Conservation (phyloP, 768 basidiomycete species). For the Mycena sanguinolenta region DNA sequence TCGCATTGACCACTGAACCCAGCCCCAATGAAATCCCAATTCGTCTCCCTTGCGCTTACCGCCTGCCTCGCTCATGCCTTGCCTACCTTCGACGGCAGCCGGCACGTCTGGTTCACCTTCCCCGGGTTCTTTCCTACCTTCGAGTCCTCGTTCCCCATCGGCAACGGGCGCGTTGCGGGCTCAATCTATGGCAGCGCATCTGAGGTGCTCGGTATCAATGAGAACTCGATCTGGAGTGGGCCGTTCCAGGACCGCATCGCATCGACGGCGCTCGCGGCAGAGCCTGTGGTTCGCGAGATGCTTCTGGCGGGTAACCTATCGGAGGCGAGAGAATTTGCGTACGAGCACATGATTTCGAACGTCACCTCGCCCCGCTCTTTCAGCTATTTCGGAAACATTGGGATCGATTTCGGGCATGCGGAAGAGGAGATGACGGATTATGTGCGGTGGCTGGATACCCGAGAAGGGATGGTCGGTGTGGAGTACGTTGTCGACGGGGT, state of each 20-base stretch:
- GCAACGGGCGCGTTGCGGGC: slow-evolving; percentile 22
- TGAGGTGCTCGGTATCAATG: slow-evolving; percentile 25
- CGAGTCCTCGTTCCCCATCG: slow-evolving; percentile 19
- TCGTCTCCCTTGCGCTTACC: slow-evolving; percentile 4
- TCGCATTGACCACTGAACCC: background rate
- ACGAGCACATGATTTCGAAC: slow-evolving; percentile 22
- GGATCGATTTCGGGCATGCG: slow-evolving; percentile 20
- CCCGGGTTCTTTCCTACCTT: slow-evolving; percentile 21
- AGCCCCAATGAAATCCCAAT: slow-evolving; percentile 10
- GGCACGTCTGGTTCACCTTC: slow-evolving; percentile 24
- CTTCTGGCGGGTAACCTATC: slow-evolving; percentile 20
- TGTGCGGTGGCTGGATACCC: slow-evolving; percentile 25
- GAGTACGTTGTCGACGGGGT: slow-evolving; percentile 16
- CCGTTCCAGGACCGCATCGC: slow-evolving; percentile 24
- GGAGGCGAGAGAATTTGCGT: slow-evolving; percentile 19
- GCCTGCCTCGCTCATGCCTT: slow-evolving; percentile 7
- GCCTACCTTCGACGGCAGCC: slow-evolving; percentile 18
- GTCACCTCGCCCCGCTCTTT: slow-evolving; percentile 17
- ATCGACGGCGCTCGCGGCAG: slow-evolving; percentile 10
- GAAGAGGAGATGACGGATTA: slow-evolving; percentile 12
- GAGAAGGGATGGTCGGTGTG: slow-evolving; percentile 17
- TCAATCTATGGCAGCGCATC: slow-evolving; percentile 24
- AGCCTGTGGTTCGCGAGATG: slow-evolving; percentile 21
- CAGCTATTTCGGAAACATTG: slow-evolving; percentile 23
- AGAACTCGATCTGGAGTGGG: slow-evolving; percentile 20